Evolutionary conservation across 2,329 filamentous ascomycete genomes (phyloP), one percentile per base, ranked within the genome.

Genomic region (Helotiales sp.): DNA sequence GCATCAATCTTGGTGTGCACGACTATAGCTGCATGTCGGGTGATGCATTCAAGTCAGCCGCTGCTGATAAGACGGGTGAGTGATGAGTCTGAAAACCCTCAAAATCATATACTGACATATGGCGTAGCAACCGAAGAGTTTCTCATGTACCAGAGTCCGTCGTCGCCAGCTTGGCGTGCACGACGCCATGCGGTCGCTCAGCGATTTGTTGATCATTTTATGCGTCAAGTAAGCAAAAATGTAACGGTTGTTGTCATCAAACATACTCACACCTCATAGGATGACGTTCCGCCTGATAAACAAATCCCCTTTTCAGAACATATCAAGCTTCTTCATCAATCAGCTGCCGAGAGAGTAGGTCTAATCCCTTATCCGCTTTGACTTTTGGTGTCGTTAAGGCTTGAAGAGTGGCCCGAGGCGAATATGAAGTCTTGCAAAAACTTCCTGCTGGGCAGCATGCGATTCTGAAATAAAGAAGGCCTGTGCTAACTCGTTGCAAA

Each of bases 1-100:
- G 79, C 1, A 71, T 86, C 22, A 75, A 77, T 46, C 71, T 89
- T 0, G 84, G 82, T 2, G 69, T 79, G 19, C 77, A 84, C 48
- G 79, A 82, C 40, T 78, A 79, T 56, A 74, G 76, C 2, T 68
- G 74, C 17, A 75, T 73, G 56, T 52, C 51, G 8, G 31, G 77
- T 2, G 78, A 78, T 34, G 74, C 74, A n/a, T 71, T 80, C 31
- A 76, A 74, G 51, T n/a, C n/a, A n/a, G n/a, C n/a, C n/a, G n/a
- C n/a, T n/a, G 22, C 8, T 25, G 65, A 67, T 3, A 68, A 78
- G 31, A 68, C 68, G 7, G 72, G 72, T 31, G 75, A n/a, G n/a
- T n/a, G n/a, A n/a, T n/a, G n/a, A n/a, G n/a, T n/a, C n/a, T n/a
- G n/a, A n/a, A n/a, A n/a, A n/a, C n/a, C n/a, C n/a, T n/a, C n/a